phyloP scores from a whole-genome alignment of 1,284 basidiomycete species.

The Marasmius tenuissimus region DNA sequence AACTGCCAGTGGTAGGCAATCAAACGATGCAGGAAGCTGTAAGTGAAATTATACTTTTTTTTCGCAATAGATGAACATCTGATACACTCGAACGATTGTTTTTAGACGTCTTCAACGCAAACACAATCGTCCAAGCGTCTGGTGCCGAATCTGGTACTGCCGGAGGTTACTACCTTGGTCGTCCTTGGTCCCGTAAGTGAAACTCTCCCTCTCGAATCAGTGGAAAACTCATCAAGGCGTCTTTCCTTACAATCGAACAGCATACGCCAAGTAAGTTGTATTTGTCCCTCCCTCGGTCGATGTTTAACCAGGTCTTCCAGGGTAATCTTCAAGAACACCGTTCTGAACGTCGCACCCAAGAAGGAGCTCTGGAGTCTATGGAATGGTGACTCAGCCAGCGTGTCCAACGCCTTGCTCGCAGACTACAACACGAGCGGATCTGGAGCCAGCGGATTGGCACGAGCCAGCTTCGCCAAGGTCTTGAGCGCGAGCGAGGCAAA shows the following conservation, averaged over 20 bases:
- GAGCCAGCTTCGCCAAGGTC: conserved; percentile 7
- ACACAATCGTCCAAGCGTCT: conserved; percentile 46
- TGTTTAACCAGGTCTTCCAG: conserved; percentile 23
- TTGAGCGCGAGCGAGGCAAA: conserved; percentile 4
- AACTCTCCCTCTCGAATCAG: neutral
- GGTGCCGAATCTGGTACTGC: conserved; percentile 37
- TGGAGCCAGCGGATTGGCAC: neutral
- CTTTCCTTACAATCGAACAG: neutral
- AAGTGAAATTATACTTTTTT: conserved; percentile 11
- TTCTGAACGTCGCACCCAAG: conserved; percentile 38
- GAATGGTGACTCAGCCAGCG: conserved; percentile 36
- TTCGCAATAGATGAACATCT: neutral
- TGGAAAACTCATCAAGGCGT: neutral
- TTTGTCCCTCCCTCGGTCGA: conserved; percentile 14
- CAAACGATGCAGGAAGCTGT: conserved; percentile 50
- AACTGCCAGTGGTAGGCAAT: conserved; percentile 51
- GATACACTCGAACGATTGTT: neutral
- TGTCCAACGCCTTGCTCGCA: conserved; percentile 43
- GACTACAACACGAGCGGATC: conserved; percentile 39
- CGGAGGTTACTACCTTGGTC: conserved; percentile 43
- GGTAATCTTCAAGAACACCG: conserved; percentile 47
- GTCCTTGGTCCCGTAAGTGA: conserved; percentile 40
- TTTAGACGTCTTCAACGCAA: conserved; percentile 47
- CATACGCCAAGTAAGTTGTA: conserved; percentile 26
- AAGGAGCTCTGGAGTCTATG: conserved; percentile 48